phyloP scores from a whole-genome alignment of 345 rosid genomes.

The Erysimum cheiranthoides region DNA sequence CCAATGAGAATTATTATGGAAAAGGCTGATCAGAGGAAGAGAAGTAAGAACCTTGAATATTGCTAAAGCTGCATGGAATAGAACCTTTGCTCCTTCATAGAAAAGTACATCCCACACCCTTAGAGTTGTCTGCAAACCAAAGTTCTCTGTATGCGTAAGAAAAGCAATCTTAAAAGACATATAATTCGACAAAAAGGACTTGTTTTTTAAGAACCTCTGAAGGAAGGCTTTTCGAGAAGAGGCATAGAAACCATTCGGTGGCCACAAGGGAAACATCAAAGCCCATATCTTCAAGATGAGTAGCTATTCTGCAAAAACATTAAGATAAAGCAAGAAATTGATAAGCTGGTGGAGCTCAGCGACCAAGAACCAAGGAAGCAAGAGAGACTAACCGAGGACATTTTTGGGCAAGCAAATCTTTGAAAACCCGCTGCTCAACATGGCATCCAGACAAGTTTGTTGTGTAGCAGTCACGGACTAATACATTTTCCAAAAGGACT shows the following conservation, averaged over 20 bases:
- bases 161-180: conserved; percentile 3
- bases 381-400: conserved; percentile 70
- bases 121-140: conserved; percentile 76
- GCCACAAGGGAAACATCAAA: conserved; percentile 99
- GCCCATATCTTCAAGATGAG: conserved; percentile 87
- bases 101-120: conserved; percentile 99
- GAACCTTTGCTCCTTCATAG: conserved; percentile 96
- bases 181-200: neutral
- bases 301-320: conserved; percentile 67
- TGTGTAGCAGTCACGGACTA: conserved; percentile 96
- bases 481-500: conserved; percentile 90
- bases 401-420: conserved; percentile 83
- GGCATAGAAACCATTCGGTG: conserved; percentile 99
- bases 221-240: conserved; percentile 98
- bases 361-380: conserved; percentile 8
- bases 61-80: conserved; percentile 97
- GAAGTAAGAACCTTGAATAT: conserved; percentile 76
- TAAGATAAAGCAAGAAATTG: neutral
- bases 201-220: conserved; percentile 72
- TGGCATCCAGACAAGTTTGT: conserved; percentile 96
- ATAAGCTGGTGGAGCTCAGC: neutral
- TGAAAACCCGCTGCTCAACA: conserved; percentile 97
- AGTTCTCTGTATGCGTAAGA: neutral
- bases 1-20: neutral
- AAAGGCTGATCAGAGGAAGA: conserved; percentile 21